Percentiles rank a stretch among this genome's conserved stretches.
phyloP scores from a whole-genome alignment of 108 stramenopile species.

The Conticribra weissflogii region DNA sequence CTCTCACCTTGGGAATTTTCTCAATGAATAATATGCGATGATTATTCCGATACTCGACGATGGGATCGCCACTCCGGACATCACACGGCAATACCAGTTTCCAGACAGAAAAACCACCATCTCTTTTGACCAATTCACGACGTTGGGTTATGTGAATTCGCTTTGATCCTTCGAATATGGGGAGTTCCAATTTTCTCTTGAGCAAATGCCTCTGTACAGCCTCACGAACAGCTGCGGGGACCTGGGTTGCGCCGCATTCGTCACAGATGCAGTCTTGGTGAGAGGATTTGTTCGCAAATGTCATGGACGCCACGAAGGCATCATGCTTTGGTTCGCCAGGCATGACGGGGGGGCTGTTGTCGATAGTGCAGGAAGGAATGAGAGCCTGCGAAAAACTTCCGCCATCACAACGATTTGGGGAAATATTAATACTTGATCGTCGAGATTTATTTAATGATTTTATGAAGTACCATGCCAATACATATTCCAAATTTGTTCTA shows the following conservation, averaged over 20 bases:
- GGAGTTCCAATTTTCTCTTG: slow-evolving; percentile 19
- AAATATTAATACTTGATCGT: no score
- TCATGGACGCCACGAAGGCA: slow-evolving; percentile 20
- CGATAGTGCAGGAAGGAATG: no score
- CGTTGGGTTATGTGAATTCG: slow-evolving; percentile 51
- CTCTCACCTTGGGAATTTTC: slow-evolving; percentile 33
- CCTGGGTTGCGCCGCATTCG: slow-evolving; percentile 3
- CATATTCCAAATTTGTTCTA: no score
- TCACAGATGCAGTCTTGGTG: slow-evolving; percentile 9
- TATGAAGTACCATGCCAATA: no score
- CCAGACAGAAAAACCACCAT: slow-evolving; percentile 50
- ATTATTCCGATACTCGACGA: slow-evolving; percentile 68
- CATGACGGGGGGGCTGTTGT: no score
- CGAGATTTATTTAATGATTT: no score
- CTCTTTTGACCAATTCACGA: slow-evolving; percentile 53
- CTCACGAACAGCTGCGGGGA: slow-evolving; percentile 1
- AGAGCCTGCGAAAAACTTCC: no score
- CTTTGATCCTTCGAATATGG: slow-evolving; percentile 16
- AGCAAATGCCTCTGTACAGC: slow-evolving; percentile 6
- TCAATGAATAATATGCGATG: slow-evolving; percentile 62
- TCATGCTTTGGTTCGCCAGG: slow-evolving; percentile 4
- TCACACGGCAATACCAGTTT: slow-evolving; percentile 47
- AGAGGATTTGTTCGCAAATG: neutral
- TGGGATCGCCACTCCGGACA: slow-evolving; percentile 31
- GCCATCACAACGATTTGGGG: no score